Percentiles rank a stretch among this genome's conserved stretches.
Evolutionary conservation across 1,139 yeast species (phyloP).

Genomic region (Hyphopichia burtonii): DNA sequence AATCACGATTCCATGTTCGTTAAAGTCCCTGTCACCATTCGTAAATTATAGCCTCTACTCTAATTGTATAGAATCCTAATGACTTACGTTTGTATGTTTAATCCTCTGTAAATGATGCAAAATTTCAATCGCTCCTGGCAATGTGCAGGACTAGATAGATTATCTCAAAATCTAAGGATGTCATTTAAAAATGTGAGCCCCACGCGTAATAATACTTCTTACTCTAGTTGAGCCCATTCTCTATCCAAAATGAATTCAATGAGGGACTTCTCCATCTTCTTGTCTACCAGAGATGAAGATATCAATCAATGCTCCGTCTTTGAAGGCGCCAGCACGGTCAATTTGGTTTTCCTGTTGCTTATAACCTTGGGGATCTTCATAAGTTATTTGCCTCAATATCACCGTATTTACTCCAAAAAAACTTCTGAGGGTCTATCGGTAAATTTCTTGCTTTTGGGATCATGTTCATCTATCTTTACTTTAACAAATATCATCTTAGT

Average conservation of each 20-base stretch:
- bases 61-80: neutral
- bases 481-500: constrained; percentile 65
- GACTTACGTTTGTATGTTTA: too few relatives aligned
- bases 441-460: constrained; percentile 68
- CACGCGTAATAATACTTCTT: neutral
- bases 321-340: constrained; percentile 45
- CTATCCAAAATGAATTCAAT: neutral
- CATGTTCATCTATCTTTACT: constrained; percentile 70
- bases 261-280: neutral
- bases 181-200: too few relatives aligned
- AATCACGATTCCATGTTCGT: constrained; percentile 19
- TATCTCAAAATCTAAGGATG: too few relatives aligned
- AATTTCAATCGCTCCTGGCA: too few relatives aligned
- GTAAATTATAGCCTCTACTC: neutral
- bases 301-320: constrained; percentile 35
- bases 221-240: too few relatives aligned
- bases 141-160: too few relatives aligned
- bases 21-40: constrained; percentile 20
- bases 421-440: constrained; percentile 83
- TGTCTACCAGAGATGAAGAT: neutral
- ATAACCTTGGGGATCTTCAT: constrained; percentile 67
- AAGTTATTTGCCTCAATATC: constrained; percentile 80
- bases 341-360: constrained; percentile 48
- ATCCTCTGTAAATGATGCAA: too few relatives aligned
- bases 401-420: constrained; percentile 53